phyloP scores from a whole-genome alignment of 2,329 filamentous ascomycete genomes.

The Fusarium sp. region DNA sequence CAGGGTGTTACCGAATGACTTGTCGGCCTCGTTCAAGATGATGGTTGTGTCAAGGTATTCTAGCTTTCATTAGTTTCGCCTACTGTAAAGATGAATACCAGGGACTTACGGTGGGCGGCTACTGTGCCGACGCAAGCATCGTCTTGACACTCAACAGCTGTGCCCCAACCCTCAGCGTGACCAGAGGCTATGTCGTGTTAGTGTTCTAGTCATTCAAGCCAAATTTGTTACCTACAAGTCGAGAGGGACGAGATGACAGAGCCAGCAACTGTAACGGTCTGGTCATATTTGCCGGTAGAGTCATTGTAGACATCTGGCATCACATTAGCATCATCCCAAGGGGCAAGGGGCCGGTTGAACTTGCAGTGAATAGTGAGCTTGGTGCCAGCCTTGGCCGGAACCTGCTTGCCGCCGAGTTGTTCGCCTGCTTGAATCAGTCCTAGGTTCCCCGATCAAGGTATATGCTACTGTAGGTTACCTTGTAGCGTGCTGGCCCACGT shows the following conservation, averaged over 20 bases:
- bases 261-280: slow-evolving; percentile 15
- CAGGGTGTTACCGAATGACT: slow-evolving; percentile 13
- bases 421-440: not conserved
- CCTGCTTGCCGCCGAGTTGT: slow-evolving; percentile 24
- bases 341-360: not conserved
- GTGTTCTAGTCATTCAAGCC: accelerated
- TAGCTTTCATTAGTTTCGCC: not conserved
- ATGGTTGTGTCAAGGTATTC: slow-evolving; percentile 27
- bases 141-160: slow-evolving; percentile 33
- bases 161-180: slow-evolving; percentile 28
- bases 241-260: slow-evolving; percentile 22
- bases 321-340: not conserved
- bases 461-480: not conserved
- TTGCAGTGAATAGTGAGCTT: slow-evolving; percentile 27
- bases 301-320: slow-evolving; percentile 25
- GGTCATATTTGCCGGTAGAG: slow-evolving; percentile 26
- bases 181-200: slow-evolving; percentile 18
- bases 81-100: accelerated
- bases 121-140: slow-evolving; percentile 23
- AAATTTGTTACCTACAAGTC: not conserved
- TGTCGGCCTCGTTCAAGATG: slow-evolving; percentile 18
- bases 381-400: slow-evolving; percentile 20
- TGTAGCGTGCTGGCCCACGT: slow-evolving; percentile 30
- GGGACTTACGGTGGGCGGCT: slow-evolving; percentile 14
- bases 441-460: accelerated